Base-by-base conservation (phyloP, 352 stramenopile species). In the Globisporangium echinulatum region DNA sequence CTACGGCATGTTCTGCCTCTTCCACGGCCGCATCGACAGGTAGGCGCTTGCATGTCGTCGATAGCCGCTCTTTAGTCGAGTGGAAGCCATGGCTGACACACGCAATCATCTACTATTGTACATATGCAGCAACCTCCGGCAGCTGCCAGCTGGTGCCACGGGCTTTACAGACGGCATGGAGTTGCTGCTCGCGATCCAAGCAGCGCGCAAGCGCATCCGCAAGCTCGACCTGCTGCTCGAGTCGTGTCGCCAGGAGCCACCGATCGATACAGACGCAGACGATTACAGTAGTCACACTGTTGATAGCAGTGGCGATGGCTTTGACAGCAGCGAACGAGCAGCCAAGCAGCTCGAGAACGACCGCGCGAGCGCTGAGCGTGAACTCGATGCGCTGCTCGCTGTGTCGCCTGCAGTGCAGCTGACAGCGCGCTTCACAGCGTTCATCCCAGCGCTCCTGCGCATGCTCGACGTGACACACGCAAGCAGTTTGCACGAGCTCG, bases 1-100 rank as follows among this genome's bases (percentile, higher is more conserved):
- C 40, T 82, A 89, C 66, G 65, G 64, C 46, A 68, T 75, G 39
- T 83, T 89, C 43, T 61, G 77, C 7, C 58, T 87, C 15, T 83
- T 89, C 47, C 63, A 86, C 54, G 77, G 75, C 1, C 70, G 52
- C n/a, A 71, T 89, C 48, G 72, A 82, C 17, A 70, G 62, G 65
- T 84, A 59, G 14, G 44, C 25, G 2, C 6, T 39, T 10, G 6
- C n/a, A 4, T 47, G 10, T 15, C 43, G 33, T 38, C 14, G 9
- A 52, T 6, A 37, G 19, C 40, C 5, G 38, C 25, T 3, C 25
- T 33, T 33, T 33, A 33, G 25, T 33, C 25, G 25, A 33, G 25
- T 33, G 25, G 25, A 33, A 33, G 25, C 25, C 25, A 33, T 33
- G 25, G 25, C 25, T 33, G 25, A 33, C 25, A 1, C 25, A 33